Conservation (phyloP, 495 filamentous ascomycete species). For the Talaromyces proteolyticus region DNA sequence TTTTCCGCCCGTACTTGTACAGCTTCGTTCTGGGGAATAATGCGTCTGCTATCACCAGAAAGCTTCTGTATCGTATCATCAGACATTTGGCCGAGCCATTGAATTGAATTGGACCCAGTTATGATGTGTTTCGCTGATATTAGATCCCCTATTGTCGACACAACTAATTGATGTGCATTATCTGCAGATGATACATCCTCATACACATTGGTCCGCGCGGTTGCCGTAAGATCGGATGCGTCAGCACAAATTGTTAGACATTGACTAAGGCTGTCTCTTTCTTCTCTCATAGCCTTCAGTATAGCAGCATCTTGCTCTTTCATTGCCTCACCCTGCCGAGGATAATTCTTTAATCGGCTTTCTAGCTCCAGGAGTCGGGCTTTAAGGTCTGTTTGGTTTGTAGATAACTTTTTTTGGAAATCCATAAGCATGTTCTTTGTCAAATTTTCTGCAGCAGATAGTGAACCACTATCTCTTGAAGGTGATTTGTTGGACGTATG, state of each 20-base stretch:
- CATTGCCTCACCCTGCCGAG: not conserved
- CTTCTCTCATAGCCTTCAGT: constrained; percentile 6
- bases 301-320: not conserved
- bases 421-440: not conserved
- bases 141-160: constrained; percentile 28
- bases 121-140: constrained; percentile 22
- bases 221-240: constrained; percentile 15
- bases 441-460: not conserved
- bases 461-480: not conserved
- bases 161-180: constrained; percentile 23
- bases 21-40: not conserved
- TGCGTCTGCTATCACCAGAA: not conserved
- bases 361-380: not conserved
- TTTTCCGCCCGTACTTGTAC: not conserved
- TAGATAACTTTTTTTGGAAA: not conserved
- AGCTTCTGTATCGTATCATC: constrained; percentile 8
- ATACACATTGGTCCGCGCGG: constrained; percentile 19
- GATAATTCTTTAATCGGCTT: not conserved
- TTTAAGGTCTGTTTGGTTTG: not conserved
- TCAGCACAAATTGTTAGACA: constrained; percentile 19
- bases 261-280: constrained; percentile 19
- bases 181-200: constrained; percentile 23
- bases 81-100: constrained; percentile 20
- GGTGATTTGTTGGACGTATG: not conserved
- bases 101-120: constrained; percentile 17